phyloP scores from a whole-genome alignment of 192 early-diverging fungal genomes.

The Rhizoclosmatium sp. region DNA sequence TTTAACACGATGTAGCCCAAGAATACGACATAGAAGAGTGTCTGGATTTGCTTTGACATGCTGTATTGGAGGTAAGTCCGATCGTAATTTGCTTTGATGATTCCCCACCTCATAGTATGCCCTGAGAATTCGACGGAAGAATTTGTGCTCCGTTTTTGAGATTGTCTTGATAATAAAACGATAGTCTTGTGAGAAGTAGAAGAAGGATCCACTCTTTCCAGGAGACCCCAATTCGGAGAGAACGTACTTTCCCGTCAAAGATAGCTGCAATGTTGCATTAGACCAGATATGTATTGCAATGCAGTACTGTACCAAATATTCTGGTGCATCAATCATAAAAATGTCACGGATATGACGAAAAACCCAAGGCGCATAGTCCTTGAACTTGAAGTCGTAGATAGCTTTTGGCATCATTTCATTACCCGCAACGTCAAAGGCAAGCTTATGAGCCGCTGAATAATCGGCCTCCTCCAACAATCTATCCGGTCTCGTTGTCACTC shows the following conservation, averaged over 20 bases:
- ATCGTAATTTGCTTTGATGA: neutral
- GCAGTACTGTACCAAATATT: conserved; percentile 80
- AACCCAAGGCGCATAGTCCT: conserved; percentile 98
- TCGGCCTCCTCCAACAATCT: conserved; percentile 71
- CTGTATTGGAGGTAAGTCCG: conserved; percentile 14
- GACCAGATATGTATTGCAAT: neutral
- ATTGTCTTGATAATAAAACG: conserved; percentile 99
- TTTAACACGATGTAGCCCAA: conserved; percentile 96
- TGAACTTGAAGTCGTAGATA: conserved; percentile 99
- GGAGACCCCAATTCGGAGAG: conserved; percentile 94
- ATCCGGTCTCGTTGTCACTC: conserved; percentile 80
- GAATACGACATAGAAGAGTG: conserved; percentile 92
- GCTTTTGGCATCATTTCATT: conserved; percentile 95
- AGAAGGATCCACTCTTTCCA: conserved; percentile 96
- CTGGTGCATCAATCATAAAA: conserved; percentile 89
- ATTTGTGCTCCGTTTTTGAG: conserved; percentile 94
- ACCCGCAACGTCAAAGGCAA: conserved; percentile 94
- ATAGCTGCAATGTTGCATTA: conserved; percentile 60
- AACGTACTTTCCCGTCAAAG: conserved; percentile 95
- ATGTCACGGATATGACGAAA: conserved; percentile 89
- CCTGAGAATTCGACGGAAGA: conserved; percentile 85
- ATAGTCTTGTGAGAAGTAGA: conserved; percentile 98
- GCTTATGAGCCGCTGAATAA: conserved; percentile 87
- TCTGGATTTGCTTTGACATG: conserved; percentile 89
- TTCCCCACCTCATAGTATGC: conserved; percentile 81